A percentile compares a stretch with the other conserved stretches of the same genome.
phyloP scores from a whole-genome alignment of 108 stramenopile genomes.

The Pinguiococcus pyrenoidosus region DNA sequence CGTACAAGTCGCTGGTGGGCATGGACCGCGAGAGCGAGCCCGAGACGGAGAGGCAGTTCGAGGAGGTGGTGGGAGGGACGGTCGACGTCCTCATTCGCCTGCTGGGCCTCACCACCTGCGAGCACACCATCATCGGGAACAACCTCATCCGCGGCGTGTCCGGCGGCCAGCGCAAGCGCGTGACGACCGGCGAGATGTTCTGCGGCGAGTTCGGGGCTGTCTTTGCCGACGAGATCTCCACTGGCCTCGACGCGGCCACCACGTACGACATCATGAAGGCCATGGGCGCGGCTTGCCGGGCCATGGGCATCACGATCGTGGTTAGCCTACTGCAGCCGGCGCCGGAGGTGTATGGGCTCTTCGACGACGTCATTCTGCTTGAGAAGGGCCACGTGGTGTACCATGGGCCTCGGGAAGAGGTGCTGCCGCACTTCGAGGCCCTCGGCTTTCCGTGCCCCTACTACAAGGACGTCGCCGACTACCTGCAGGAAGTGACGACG shows the following conservation, averaged over 20 bases:
- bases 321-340: slow-evolving; percentile 70
- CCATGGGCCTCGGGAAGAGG: slow-evolving; percentile 54
- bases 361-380: slow-evolving; percentile 70
- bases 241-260: slow-evolving; percentile 3
- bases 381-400: slow-evolving; percentile 63
- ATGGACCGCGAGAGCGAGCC: no score
- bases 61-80: no score
- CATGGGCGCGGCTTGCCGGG: slow-evolving; percentile 15
- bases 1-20: slow-evolving; percentile 45
- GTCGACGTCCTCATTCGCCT: slow-evolving; percentile 32
- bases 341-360: slow-evolving; percentile 75
- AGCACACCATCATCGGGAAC: slow-evolving; percentile 43
- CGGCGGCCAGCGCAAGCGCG: slow-evolving; percentile 72
- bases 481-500: slow-evolving; percentile 19
- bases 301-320: slow-evolving; percentile 28
- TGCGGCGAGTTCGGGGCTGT: slow-evolving; percentile 20
- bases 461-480: slow-evolving; percentile 60
- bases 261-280: slow-evolving; percentile 1
- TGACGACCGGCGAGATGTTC: slow-evolving; percentile 77
- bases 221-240: slow-evolving; percentile 19
- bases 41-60: no score
- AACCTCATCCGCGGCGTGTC: slow-evolving; percentile 58
- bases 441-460: slow-evolving; percentile 54
- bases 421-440: slow-evolving; percentile 34
- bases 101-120: slow-evolving; percentile 32